Evolutionary conservation across 441 rosid species (phyloP).

Genomic region (Omphalea diandra): DNA sequence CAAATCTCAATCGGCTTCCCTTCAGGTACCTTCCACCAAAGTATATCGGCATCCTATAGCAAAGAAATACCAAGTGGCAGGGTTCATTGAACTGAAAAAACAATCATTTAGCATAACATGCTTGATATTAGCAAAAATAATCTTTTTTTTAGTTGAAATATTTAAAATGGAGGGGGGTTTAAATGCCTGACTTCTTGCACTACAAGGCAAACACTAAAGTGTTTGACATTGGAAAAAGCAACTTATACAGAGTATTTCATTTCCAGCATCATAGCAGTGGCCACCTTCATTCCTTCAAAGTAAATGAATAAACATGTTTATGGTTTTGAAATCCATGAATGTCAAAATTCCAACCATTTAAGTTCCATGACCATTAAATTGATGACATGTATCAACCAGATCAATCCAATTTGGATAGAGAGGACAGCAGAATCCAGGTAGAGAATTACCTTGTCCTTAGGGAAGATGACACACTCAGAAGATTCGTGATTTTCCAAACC

Average conservation of each 20-base stretch:
- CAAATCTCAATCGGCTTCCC: conserved; percentile 40
- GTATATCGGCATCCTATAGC: conserved; percentile 68
- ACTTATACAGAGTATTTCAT: neutral
- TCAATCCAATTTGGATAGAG: neutral
- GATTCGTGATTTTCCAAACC: conserved; percentile 30
- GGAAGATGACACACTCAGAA: conserved; percentile 31
- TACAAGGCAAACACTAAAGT: too few species aligned
- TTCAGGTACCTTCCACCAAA: conserved; percentile 92
- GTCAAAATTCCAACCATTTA: neutral
- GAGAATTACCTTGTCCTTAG: conserved; percentile 52
- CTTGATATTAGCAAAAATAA: neutral
- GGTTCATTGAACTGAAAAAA: conserved; percentile 59
- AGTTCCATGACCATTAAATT: conserved; percentile 19
- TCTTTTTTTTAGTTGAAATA: too few species aligned
- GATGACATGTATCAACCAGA: neutral
- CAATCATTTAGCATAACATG: neutral
- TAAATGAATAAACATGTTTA: neutral
- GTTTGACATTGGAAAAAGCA: too few species aligned
- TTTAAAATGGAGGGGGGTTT: too few species aligned
- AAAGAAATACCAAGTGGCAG: conserved; percentile 55
- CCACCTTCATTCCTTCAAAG: neutral
- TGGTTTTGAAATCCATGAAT: conserved; percentile 7
- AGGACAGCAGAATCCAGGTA: conserved; percentile 5
- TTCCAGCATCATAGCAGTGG: neutral
- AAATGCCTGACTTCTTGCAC: too few species aligned